These are phyloP conservation scores for Bothriochloa decipiens DNA, from an alignment of 176 grass and related monocot genomes.

Conservation along the genomic window DNA sequence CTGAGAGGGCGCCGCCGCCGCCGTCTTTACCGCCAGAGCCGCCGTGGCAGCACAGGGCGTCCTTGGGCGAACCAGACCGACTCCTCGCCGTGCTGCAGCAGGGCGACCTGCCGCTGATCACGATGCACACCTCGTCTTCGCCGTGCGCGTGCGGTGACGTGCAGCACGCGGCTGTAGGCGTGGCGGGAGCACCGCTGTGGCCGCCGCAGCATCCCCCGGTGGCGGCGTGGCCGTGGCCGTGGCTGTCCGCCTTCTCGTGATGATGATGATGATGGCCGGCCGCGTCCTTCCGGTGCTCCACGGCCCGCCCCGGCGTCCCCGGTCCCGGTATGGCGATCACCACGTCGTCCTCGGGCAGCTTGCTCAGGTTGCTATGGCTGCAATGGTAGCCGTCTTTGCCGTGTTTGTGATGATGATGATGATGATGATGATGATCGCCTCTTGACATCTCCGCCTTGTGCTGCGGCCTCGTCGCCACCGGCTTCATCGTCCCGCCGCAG, in stretches of 20 bases:
- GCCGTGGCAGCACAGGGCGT: neutral
- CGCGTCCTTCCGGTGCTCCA: neutral
- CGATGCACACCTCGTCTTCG: neutral
- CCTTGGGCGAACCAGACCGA: neutral
- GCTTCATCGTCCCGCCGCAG: conserved; percentile 24
- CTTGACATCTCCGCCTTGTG: neutral
- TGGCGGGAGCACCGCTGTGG: neutral
- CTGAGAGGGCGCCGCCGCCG: neutral
- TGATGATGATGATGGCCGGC: no score
- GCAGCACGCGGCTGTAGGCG: neutral
- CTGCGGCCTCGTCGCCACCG: conserved; percentile 6
- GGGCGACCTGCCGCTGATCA: neutral
- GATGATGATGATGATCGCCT: no score
- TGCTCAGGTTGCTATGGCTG: conserved; percentile 8
- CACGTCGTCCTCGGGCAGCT: neutral
- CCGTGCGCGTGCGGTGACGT: neutral
- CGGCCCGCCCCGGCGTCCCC: neutral
- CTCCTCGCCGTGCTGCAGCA: conserved; percentile 7
- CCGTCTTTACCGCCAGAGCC: neutral
- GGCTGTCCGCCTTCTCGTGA: no score
- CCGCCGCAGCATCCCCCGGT: neutral
- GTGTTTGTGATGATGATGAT: neutral
- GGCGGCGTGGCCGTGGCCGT: no score
- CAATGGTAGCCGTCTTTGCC: neutral
- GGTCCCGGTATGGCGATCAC: conserved; percentile 19